Evolutionary conservation across 2,329 filamentous ascomycete species (phyloP).

Genomic region (Ceratocystis cacaofunesta): DNA sequence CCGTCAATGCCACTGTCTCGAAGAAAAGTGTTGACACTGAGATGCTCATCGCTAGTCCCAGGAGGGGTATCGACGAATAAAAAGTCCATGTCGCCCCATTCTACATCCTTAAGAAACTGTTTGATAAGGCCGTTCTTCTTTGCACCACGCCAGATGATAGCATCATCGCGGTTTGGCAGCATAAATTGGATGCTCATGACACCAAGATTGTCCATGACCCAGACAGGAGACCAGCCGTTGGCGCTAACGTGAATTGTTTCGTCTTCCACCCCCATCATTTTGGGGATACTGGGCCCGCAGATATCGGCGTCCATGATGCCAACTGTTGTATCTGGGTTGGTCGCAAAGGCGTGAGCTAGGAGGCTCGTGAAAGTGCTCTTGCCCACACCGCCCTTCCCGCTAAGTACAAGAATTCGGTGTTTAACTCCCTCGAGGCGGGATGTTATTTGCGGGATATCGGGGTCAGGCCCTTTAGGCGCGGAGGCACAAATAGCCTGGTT

Average conservation of each 20-base stretch:
- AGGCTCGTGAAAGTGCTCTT: slow-evolving; percentile 89
- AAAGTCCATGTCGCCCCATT: slow-evolving; percentile 92
- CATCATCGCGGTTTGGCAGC: slow-evolving; percentile 84
- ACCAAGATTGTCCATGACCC: slow-evolving; percentile 83
- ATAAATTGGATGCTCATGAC: slow-evolving; percentile 99
- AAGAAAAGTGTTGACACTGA: slow-evolving; percentile 82
- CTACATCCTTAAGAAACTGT: slow-evolving; percentile 92
- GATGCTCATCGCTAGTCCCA: slow-evolving; percentile 86
- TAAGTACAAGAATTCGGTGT: slow-evolving; percentile 86
- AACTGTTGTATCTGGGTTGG: slow-evolving; percentile 61
- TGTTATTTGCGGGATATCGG: slow-evolving; percentile 80
- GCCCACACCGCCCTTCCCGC: slow-evolving; percentile 90
- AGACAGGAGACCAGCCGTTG: slow-evolving; percentile 86
- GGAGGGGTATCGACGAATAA: slow-evolving; percentile 90
- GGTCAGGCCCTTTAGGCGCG: slow-evolving; percentile 86
- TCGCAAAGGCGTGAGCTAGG: slow-evolving; percentile 76
- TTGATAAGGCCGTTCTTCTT: slow-evolving; percentile 99
- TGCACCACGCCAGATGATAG: slow-evolving; percentile 90
- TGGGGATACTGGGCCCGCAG: slow-evolving; percentile 87
- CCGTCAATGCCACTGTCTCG: slow-evolving; percentile 87
- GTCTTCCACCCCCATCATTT: slow-evolving; percentile 94
- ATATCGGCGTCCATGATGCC: slow-evolving; percentile 98
- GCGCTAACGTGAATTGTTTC: slow-evolving; percentile 87
- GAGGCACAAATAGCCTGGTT: slow-evolving; percentile 93
- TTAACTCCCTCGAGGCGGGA: slow-evolving; percentile 64